Percentiles rank a stretch among this genome's conserved stretches.
These are phyloP conservation scores for Effrenium voratum DNA, from an alignment of 73 alveolate species.

Conservation along the genomic window DNA sequence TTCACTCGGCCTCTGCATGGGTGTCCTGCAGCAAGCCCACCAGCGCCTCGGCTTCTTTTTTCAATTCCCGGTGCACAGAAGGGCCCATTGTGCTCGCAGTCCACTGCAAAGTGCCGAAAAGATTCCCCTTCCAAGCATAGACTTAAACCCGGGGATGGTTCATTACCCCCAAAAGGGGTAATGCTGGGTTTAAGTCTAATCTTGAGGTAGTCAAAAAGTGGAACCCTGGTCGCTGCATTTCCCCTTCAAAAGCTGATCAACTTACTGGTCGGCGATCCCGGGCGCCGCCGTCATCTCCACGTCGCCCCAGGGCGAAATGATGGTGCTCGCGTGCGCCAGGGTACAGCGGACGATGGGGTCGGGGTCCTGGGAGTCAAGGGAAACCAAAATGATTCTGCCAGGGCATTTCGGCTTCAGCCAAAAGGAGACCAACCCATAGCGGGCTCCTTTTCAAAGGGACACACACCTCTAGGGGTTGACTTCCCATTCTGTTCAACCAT, in stretches of 20 bases:
- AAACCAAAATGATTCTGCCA: too few relatives aligned
- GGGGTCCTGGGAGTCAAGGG: slow-evolving; percentile 46
- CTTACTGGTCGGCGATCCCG: neutral
- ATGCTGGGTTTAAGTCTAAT: too few relatives aligned
- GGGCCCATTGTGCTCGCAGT: neutral
- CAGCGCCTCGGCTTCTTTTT: neutral
- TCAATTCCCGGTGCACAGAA: neutral
- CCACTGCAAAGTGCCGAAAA: neutral
- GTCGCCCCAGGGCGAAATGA: slow-evolving; percentile 85
- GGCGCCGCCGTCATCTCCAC: slow-evolving; percentile 37
- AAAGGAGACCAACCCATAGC: too few relatives aligned
- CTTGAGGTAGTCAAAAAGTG: too few relatives aligned
- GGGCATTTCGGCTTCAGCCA: too few relatives aligned
- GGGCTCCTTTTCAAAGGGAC: too few relatives aligned
- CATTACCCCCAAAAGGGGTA: too few relatives aligned
- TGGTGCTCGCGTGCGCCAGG: slow-evolving; percentile 90
- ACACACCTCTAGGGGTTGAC: too few relatives aligned
- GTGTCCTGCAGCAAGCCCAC: slow-evolving; percentile 62
- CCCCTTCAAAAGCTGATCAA: neutral
- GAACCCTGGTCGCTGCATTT: too few relatives aligned
- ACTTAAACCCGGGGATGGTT: too few relatives aligned
- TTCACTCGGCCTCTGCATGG: slow-evolving; percentile 70
- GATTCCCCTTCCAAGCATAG: too few relatives aligned
- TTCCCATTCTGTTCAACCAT: neutral
- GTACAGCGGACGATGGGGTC: slow-evolving; percentile 84